Conservation (phyloP, 2,329 filamentous ascomycete species). For the Knufia petricola region DNA sequence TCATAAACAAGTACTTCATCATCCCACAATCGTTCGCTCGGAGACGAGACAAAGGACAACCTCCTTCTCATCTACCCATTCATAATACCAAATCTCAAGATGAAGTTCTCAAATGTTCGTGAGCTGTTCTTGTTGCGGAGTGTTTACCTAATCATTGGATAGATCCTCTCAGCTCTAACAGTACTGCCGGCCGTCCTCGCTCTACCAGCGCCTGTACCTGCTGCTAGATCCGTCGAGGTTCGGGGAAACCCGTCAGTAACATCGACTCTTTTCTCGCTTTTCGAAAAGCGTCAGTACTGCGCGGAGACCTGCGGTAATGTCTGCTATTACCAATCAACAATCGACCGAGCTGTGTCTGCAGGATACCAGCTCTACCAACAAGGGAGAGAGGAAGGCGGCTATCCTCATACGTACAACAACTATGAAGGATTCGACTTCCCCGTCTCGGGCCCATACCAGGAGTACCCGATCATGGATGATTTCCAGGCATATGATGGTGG, state of each 20-base stretch:
- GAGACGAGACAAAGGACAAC: background rate
- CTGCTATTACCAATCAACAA: constrained; percentile 43
- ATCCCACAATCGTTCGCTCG: background rate
- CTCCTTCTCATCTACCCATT: background rate
- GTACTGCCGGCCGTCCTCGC: constrained; percentile 3
- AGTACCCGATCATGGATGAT: constrained; percentile 50
- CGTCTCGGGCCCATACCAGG: constrained; percentile 50
- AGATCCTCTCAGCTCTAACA: background rate
- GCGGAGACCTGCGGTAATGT: constrained; percentile 44
- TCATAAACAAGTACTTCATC: background rate
- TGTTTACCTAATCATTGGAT: background rate
- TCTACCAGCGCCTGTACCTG: background rate
- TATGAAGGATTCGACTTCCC: constrained; percentile 53
- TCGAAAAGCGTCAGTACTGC: constrained; percentile 34
- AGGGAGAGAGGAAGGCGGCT: constrained; percentile 42
- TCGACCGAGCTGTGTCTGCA: constrained; percentile 34
- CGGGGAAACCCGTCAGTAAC: background rate
- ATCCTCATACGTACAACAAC: constrained; percentile 52
- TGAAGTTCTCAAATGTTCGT: constrained; percentile 7
- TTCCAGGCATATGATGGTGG: constrained; percentile 46
- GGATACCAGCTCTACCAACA: constrained; percentile 45
- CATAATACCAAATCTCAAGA: background rate
- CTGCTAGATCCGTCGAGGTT: background rate
- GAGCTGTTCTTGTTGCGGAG: background rate
- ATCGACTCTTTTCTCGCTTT: constrained; percentile 19